These are phyloP conservation scores for Cyclotella choctawhatcheeana DNA, from an alignment of 108 stramenopile species.

Conservation along the genomic window DNA sequence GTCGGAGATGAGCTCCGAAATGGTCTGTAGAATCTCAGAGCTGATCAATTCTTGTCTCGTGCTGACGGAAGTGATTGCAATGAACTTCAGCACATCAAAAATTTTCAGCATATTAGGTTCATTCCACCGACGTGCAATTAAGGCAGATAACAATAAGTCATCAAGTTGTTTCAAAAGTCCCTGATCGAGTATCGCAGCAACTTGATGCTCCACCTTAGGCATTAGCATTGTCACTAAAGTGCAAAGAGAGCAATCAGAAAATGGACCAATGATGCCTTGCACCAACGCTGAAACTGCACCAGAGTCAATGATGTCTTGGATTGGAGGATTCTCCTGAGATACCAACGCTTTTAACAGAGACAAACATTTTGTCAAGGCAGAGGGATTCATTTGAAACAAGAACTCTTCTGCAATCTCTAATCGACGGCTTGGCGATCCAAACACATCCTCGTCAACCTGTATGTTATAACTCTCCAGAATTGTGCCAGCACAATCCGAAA, in stretches of 20 bases:
- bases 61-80: neutral
- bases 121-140: neutral
- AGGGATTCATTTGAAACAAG: neutral
- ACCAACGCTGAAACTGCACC: neutral
- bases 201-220: neutral
- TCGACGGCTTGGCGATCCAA: neutral
- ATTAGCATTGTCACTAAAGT: neutral
- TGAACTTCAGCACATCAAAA: neutral
- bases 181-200: neutral
- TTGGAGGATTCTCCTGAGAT: neutral
- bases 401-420: neutral
- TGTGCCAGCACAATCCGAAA: neutral
- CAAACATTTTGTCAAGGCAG: neutral
- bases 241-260: neutral
- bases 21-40: no score
- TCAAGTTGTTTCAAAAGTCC: neutral
- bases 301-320: neutral
- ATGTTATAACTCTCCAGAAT: neutral
- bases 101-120: conserved; percentile 1
- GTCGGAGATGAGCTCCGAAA: neutral
- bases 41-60: no score
- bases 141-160: neutral
- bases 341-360: neutral
- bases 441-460: neutral
- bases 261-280: neutral